Percentiles rank a stretch among this genome's conserved stretches.
These are phyloP conservation scores for Gypsophila paniculata DNA, from an alignment of 179 eudicot genomes.

Conservation along the genomic window DNA sequence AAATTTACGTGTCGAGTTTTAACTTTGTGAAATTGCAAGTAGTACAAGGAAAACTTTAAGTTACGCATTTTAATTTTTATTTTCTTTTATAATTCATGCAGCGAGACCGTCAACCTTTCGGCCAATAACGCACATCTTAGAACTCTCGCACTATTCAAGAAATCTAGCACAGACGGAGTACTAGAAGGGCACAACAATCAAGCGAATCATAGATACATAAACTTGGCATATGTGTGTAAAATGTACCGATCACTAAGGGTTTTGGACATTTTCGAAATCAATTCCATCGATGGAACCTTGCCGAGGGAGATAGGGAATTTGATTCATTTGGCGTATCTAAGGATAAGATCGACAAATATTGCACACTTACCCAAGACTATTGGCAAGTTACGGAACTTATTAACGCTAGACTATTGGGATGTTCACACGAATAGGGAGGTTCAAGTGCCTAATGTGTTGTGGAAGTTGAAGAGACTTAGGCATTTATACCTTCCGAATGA, in stretches of 20 bases:
- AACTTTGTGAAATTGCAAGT: too few species aligned
- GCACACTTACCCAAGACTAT: constrained; percentile 42
- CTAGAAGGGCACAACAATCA: constrained; percentile 8
- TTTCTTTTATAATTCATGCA: constrained; percentile 11
- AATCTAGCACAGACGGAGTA: not conserved
- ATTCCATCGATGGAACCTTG: constrained; percentile 27
- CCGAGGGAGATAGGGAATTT: constrained; percentile 37
- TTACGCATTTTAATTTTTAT: too few species aligned
- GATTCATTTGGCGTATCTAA: constrained; percentile 49
- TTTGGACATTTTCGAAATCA: constrained; percentile 34
- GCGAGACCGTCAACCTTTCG: constrained; percentile 15
- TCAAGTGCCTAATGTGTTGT: constrained; percentile 31
- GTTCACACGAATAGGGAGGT: not conserved
- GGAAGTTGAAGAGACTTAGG: constrained; percentile 29
- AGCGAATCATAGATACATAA: constrained; percentile 3
- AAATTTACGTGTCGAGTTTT: too few species aligned
- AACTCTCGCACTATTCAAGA: constrained; percentile 19
- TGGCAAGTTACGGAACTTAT: constrained; percentile 42
- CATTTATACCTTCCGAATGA: constrained; percentile 32
- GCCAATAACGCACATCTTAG: constrained; percentile 16
- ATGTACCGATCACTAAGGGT: constrained; percentile 46
- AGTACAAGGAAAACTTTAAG: too few species aligned
- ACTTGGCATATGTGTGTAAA: constrained; percentile 19
- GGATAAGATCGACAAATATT: constrained; percentile 41
- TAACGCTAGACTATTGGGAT: constrained; percentile 33